A percentile compares a stretch with the other conserved stretches of the same genome.
Evolutionary conservation across 306 rosid genomes (phyloP).

Genomic region (Urtica urens): DNA sequence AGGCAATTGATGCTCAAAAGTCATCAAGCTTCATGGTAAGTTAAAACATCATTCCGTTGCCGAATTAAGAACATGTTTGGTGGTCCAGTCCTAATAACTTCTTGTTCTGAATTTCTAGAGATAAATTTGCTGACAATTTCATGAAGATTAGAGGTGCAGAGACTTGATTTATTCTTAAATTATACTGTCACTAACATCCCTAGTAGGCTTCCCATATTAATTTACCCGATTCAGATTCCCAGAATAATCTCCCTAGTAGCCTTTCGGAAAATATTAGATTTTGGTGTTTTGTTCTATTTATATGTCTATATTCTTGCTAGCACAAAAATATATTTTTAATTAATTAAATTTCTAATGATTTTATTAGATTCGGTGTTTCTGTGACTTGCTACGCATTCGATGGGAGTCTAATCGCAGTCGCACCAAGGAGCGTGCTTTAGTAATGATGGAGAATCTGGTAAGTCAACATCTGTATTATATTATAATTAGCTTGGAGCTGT

Average conservation of each 20-base stretch:
- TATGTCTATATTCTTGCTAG: neutral
- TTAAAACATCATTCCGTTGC: neutral
- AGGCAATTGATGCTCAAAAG: conserved; percentile 77
- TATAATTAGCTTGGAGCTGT: too few species aligned
- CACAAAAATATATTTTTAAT: neutral
- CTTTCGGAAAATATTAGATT: too few species aligned
- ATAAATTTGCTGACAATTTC: too few species aligned
- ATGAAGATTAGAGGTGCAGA: too few species aligned
- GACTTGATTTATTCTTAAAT: too few species aligned
- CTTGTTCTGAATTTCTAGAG: too few species aligned
- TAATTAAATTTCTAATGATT: conserved; percentile 12
- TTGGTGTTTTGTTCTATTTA: neutral
- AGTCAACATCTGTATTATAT: conserved; percentile 8
- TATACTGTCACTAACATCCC: too few species aligned
- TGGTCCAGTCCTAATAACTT: neutral
- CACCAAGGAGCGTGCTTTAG: conserved; percentile 80
- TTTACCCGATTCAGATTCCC: too few species aligned
- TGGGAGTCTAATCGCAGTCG: conserved; percentile 91
- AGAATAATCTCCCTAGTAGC: too few species aligned
- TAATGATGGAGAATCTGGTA: conserved; percentile 89
- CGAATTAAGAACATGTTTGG: neutral
- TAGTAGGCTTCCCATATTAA: too few species aligned
- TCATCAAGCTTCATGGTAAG: conserved; percentile 55
- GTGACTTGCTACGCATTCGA: conserved; percentile 68
- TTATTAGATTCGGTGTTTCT: conserved; percentile 49